Evolutionary conservation across 2,329 filamentous ascomycete genomes (phyloP).

Genomic region (Aspergillus sp.): DNA sequence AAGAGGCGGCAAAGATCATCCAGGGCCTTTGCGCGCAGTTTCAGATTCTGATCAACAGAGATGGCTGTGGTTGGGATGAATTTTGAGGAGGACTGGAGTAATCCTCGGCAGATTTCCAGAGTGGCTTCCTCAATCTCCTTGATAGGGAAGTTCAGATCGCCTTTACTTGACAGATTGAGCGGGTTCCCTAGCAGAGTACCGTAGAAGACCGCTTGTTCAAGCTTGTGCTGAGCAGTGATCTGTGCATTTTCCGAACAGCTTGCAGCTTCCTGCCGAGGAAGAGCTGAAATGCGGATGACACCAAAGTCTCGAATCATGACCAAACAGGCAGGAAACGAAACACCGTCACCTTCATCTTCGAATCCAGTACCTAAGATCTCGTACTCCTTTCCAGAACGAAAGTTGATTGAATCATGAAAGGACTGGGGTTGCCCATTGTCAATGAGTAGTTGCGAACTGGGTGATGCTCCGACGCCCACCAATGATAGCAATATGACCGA

Average conservation of each 20-base stretch:
- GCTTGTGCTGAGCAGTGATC: slow-evolving; percentile 82
- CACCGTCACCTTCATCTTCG: slow-evolving; percentile 50
- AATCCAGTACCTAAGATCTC: slow-evolving; percentile 55
- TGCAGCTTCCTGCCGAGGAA: slow-evolving; percentile 42
- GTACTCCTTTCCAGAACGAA: slow-evolving; percentile 61
- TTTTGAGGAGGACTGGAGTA: slow-evolving; percentile 75
- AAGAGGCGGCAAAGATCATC: slow-evolving; percentile 76
- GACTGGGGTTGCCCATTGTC: slow-evolving; percentile 67
- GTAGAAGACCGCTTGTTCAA: slow-evolving; percentile 95
- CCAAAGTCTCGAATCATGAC: slow-evolving; percentile 63
- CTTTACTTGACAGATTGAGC: slow-evolving; percentile 77
- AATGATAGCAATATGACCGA: slow-evolving; percentile 80
- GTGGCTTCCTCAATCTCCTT: slow-evolving; percentile 78
- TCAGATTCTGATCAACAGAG: slow-evolving; percentile 80
- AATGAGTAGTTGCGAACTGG: slow-evolving; percentile 74
- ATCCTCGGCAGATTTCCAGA: slow-evolving; percentile 76
- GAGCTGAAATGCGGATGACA: slow-evolving; percentile 58
- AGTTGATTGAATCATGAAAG: slow-evolving; percentile 86
- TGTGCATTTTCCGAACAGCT: slow-evolving; percentile 53
- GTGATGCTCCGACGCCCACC: slow-evolving; percentile 67
- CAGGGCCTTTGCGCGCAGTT: slow-evolving; percentile 72
- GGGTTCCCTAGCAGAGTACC: slow-evolving; percentile 80
- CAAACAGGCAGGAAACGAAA: slow-evolving; percentile 49
- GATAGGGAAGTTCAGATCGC: slow-evolving; percentile 67
- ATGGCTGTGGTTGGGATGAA: slow-evolving; percentile 74